phyloP scores from a whole-genome alignment of 306 rosid species.

The Argentina anserina region DNA sequence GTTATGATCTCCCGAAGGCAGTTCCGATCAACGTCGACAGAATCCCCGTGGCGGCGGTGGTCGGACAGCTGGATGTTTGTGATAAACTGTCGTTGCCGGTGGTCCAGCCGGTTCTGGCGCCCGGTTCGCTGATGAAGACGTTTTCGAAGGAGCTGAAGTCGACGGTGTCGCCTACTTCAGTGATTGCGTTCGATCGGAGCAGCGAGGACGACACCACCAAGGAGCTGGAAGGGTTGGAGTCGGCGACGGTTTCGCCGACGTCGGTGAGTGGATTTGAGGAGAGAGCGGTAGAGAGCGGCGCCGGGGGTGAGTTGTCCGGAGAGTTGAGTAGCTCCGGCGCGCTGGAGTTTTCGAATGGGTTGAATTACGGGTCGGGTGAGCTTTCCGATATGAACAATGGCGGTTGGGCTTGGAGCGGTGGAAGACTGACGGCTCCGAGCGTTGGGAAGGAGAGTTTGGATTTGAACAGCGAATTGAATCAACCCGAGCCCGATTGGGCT shows the following conservation, averaged over 20 bases:
- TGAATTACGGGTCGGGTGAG: slow-evolving; percentile 58
- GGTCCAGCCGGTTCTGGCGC: slow-evolving; percentile 67
- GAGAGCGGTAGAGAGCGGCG: slow-evolving; percentile 37
- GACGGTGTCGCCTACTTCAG: slow-evolving; percentile 75
- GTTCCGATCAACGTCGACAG: slow-evolving; percentile 61
- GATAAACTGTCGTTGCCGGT: slow-evolving; percentile 65
- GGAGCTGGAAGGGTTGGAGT: slow-evolving; percentile 44
- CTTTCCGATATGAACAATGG: slow-evolving; percentile 50
- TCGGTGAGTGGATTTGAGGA: slow-evolving; percentile 76
- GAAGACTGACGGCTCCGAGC: slow-evolving; percentile 36
- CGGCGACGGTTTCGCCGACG: slow-evolving; percentile 63
- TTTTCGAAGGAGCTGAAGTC: slow-evolving; percentile 62
- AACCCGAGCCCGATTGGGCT: slow-evolving; percentile 59
- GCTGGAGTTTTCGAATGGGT: slow-evolving; percentile 62
- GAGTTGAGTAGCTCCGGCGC: slow-evolving; percentile 83
- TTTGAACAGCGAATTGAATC: slow-evolving; percentile 48
- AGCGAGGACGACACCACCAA: slow-evolving; percentile 39
- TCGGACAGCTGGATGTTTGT: slow-evolving; percentile 42
- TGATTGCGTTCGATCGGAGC: slow-evolving; percentile 54
- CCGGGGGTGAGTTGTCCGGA: slow-evolving; percentile 46
- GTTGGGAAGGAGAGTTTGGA: slow-evolving; percentile 64
- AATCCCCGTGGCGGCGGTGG: slow-evolving; percentile 64
- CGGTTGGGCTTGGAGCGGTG: slow-evolving; percentile 38
- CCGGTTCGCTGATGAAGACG: slow-evolving; percentile 35
- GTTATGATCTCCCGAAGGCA: slow-evolving; percentile 68